Evolutionary conservation across 1,139 yeast species (phyloP).

Genomic region (Saccharomyces hybrid): DNA sequence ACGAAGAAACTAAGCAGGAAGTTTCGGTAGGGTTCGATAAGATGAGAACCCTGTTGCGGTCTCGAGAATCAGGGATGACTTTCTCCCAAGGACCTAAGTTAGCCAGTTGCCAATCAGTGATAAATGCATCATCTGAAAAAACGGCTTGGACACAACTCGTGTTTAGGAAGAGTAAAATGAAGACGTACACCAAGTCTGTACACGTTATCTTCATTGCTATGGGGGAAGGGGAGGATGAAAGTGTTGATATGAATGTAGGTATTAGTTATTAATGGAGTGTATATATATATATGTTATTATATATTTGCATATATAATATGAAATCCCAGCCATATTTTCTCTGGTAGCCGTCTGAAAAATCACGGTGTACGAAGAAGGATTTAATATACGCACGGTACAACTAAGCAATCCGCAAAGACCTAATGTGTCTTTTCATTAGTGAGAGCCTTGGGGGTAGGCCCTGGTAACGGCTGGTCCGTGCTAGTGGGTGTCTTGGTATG

Average conservation of each 20-base stretch:
- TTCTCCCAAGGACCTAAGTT: constrained; percentile 6
- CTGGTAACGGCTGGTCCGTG: neutral
- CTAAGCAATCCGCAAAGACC: neutral
- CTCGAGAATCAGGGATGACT: neutral
- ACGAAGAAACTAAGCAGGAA: neutral
- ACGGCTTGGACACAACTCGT: constrained; percentile 20
- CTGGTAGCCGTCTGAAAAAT: neutral
- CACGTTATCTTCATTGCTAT: neutral
- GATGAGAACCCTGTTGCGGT: neutral
- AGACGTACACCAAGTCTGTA: neutral
- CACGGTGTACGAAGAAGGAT: neutral
- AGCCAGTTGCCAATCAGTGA: constrained; percentile 30
- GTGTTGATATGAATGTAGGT: neutral
- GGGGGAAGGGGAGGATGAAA: no score
- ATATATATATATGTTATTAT: neutral
- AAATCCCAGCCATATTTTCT: neutral
- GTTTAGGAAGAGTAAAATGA: neutral
- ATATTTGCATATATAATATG: neutral
- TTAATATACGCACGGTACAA: neutral
- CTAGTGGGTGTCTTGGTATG: neutral
- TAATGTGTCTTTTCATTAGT: neutral
- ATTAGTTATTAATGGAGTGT: neutral
- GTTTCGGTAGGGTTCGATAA: neutral
- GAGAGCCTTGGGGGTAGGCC: neutral
- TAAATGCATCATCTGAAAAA: constrained; percentile 31